phyloP scores from a whole-genome alignment of 306 rosid genomes.

The Prunus armeniaca region DNA sequence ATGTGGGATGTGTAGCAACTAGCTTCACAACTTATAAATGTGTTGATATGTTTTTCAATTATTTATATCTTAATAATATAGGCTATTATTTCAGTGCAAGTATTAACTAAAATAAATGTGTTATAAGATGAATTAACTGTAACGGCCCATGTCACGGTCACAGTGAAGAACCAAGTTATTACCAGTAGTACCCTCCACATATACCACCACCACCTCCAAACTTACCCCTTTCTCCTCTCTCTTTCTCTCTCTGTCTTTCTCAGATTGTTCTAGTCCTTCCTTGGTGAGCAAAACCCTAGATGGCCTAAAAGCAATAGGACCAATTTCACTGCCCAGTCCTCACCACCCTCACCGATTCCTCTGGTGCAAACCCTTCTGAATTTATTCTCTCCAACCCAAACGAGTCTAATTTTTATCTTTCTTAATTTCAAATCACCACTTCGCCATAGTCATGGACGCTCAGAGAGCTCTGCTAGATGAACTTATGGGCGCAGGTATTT shows the following conservation, averaged over 20 bases:
- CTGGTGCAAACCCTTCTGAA: not conserved
- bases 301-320: constrained; percentile 8
- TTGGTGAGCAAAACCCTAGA: constrained; percentile 34
- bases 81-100: no score
- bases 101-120: no score
- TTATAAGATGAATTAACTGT: no score
- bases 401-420: not conserved
- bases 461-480: constrained; percentile 98
- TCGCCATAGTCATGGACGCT: constrained; percentile 73
- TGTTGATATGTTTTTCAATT: no score
- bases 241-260: not conserved
- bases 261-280: not conserved
- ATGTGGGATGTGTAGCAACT: no score
- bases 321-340: not conserved
- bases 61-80: no score
- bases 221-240: not conserved
- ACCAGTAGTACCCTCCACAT: not conserved
- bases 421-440: not conserved
- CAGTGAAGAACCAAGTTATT: not conserved
- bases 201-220: not conserved
- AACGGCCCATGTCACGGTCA: no score
- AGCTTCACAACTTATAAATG: no score
- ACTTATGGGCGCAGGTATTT: constrained; percentile 91
- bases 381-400: not conserved
- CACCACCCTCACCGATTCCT: not conserved